Evolutionary conservation across 257 asterid species (phyloP), one percentile per base, ranked within the genome.

Genomic region (Verbena officinalis): DNA sequence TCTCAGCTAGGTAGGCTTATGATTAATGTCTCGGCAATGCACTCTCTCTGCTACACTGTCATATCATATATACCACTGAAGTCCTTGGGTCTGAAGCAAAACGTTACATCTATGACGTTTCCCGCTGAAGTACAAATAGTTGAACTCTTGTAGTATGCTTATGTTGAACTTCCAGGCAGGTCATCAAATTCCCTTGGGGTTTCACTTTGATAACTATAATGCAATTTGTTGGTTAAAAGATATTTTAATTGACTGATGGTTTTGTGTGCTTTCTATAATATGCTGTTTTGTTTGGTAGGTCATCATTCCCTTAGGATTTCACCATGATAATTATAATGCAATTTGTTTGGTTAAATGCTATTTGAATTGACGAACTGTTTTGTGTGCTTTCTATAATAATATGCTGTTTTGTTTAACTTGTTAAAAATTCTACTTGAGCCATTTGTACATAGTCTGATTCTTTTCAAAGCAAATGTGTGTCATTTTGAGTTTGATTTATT

Each of bases 1-100:
- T 73, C 79, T 90, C 99, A 7, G 53, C 82, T 24, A 80, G 95
- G 99, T 93, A 75, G 62, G 66, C n/a, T 49, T 67, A 43, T 67
- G 70, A 51, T 55, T 73, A 27, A 49, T 51, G 33, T 62, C 24
- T 62, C 64, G 46, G 54, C 69, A 60, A 12, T 50, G 57, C 42
- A 16, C n/a, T 24, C 17, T 4, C 12, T 59, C 50, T 48, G 24
- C 30, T 48, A 48, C 55, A 20, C 1, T 48, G 13, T 48, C 48
- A 14, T 14, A 13, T 42, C 3, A 36, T 7, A 36, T 36, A 7
- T 36, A 36, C 40, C 40, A 3, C 11, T 36, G 40, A 7, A 36
- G 40, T 7, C 40, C 40, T 4, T 36, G 11, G 10, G 7, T 36
- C 40, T 36, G 40, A 4, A 3, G 40, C 40, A 36, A 36, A 36